These are phyloP conservation scores for Chimonanthus praecox DNA, from an alignment of 164 flowering plant genomes.

Conservation along the genomic window DNA sequence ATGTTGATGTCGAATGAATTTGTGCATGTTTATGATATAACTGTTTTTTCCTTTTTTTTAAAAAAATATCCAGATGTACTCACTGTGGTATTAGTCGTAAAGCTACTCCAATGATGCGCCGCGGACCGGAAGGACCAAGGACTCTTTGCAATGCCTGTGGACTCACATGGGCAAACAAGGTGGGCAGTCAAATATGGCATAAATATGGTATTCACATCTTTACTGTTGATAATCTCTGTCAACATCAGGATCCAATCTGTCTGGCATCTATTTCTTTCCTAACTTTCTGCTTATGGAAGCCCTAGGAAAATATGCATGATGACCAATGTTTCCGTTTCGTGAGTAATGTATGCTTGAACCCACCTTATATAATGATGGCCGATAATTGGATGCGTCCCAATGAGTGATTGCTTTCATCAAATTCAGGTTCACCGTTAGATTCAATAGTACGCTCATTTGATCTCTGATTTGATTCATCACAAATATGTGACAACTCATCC, in stretches of 20 bases:
- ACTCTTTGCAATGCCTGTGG: constrained; percentile 26
- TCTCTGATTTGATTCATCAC: no score
- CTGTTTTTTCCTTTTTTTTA: background rate
- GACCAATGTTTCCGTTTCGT: background rate
- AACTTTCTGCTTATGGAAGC: background rate
- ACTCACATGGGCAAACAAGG: constrained; percentile 25
- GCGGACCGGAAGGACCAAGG: constrained; percentile 22
- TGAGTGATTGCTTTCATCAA: no score
- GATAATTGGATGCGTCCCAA: no score
- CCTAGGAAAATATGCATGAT: background rate
- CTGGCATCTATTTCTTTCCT: no score
- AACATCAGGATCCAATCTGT: no score
- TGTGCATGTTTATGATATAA: no score
- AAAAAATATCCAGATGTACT: constrained; percentile 8
- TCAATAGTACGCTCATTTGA: no score
- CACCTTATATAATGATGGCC: background rate
- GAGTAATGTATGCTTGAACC: background rate
- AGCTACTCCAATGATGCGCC: constrained; percentile 24
- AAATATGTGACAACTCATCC: no score
- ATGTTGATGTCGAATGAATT: no score
- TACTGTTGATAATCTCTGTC: no score
- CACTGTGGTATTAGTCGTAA: constrained; percentile 19
- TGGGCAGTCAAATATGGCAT: background rate
- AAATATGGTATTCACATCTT: no score
- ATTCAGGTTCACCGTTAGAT: no score